Evolutionary conservation across 768 basidiomycete genomes (phyloP).

Genomic region (Tulasnella calospora): DNA sequence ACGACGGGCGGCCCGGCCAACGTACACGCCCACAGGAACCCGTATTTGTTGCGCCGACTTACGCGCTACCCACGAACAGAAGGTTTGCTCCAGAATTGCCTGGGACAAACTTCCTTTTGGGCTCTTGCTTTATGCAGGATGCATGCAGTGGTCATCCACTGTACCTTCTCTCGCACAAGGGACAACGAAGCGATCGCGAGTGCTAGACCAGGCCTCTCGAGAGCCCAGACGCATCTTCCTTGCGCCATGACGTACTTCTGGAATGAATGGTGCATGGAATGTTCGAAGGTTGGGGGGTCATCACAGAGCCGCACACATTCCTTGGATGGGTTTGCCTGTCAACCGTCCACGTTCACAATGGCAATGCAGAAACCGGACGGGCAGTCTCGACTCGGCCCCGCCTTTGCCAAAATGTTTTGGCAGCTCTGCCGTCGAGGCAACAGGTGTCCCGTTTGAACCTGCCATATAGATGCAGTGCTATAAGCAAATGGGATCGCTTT

Average conservation of each 20-base stretch:
- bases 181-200: constrained; percentile 4
- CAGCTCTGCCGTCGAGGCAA: neutral
- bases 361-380: neutral
- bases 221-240: constrained; percentile 2
- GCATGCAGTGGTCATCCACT: neutral
- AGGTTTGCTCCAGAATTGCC: neutral
- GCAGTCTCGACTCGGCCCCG: neutral
- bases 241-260: constrained; percentile 6
- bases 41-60: neutral
- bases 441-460: neutral
- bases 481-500: neutral
- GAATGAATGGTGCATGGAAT: neutral
- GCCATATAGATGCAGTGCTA: neutral
- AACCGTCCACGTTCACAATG: neutral
- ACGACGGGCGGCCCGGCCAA: neutral
- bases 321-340: neutral
- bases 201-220: neutral
- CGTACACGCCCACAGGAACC: neutral
- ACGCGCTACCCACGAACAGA: neutral
- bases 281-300: neutral
- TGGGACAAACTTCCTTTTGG: neutral
- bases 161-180: constrained; percentile 11
- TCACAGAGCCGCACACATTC: neutral
- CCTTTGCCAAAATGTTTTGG: neutral
- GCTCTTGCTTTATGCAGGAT: neutral